Evolutionary conservation across 2,329 filamentous ascomycete genomes (phyloP).

Genomic region (Elsinoe necatrix): DNA sequence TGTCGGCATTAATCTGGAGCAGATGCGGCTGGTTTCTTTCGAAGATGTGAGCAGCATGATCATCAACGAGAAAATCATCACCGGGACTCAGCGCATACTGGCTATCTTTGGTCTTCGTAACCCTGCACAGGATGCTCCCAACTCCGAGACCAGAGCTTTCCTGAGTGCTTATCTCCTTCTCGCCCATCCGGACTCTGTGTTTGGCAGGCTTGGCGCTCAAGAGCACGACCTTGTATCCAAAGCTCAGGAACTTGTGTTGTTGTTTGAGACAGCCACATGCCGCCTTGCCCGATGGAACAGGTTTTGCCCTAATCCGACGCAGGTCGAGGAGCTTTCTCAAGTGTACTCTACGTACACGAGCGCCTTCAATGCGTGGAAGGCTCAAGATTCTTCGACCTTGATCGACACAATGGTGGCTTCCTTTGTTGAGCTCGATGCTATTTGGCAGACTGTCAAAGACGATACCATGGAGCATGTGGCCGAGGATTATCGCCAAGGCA

Average conservation of each 20-base stretch:
- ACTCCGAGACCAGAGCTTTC: constrained; percentile 66
- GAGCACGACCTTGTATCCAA: constrained; percentile 68
- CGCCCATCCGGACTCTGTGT: constrained; percentile 67
- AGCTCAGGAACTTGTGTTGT: constrained; percentile 65
- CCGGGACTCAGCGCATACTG: constrained; percentile 58
- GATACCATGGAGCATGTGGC: constrained; percentile 64
- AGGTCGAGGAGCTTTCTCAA: constrained; percentile 56
- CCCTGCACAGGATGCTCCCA: constrained; percentile 51
- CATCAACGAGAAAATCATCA: constrained; percentile 56
- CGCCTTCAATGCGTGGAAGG: constrained; percentile 77
- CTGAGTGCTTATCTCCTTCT: constrained; percentile 72
- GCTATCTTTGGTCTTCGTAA: constrained; percentile 57
- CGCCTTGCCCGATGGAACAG: constrained; percentile 58
- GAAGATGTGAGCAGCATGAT: constrained; percentile 64
- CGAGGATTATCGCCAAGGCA: constrained; percentile 69
- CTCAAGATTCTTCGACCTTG: constrained; percentile 66
- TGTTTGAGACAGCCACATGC: constrained; percentile 66
- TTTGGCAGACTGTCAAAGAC: constrained; percentile 75
- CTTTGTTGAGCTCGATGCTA: constrained; percentile 75
- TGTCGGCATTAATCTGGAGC: constrained; percentile 61
- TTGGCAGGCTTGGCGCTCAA: constrained; percentile 63
- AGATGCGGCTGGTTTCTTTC: constrained; percentile 61
- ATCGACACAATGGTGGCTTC: constrained; percentile 81
- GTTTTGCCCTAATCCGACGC: constrained; percentile 55
- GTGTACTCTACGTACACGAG: constrained; percentile 67